Evolutionary conservation across 148 eudicot species (phyloP), one percentile per base, ranked within the genome.

Genomic region (Pouteria glomerata): DNA sequence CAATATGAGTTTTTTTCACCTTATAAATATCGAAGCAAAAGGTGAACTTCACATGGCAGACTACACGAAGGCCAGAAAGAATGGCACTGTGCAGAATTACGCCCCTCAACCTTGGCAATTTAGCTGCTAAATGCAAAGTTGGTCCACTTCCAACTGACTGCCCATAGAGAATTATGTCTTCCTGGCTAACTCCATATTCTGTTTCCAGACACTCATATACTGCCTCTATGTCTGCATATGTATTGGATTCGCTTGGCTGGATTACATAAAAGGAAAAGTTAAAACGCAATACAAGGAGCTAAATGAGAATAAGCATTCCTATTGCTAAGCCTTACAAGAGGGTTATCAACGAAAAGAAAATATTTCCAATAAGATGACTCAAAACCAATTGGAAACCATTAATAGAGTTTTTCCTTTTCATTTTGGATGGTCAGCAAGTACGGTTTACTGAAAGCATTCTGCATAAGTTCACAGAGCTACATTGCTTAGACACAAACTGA

Each of bases 91-190:
- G 99, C 77, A 96, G 85, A 82, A 96, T 96, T 26, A 96, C 97
- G 30, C 99, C 99, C 77, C 99, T 92, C 81, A 96, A 72, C 76
- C 99, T 90, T 29, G 99, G 99, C 66, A 92, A 79, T 70, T 90
- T 83, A 60, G 99, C 84, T 19, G 99, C 96, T 61, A 96, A 79
- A 77, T 96, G 99, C 62, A 96, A 74, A 15, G 97, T 96, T 63
- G 99, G 99, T 33, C 99, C 99, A 60, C 99, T 96, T 77, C 99
- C 99, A 56, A 96, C 99, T 3, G 99, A 96, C 77, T 96, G 99
- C 24, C 99, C 99, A 29, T 96, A 96, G 68, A 96, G 79, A 76
- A 96, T 92, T 60, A 96, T 68, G 77, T 96, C 90, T 82, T 96
- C 99, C 79, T 96, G 99, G 80, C 96, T 84, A 31, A 86, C 75